Conservation (phyloP, 129 eudicot species). For the Escallonia herrerae region DNA sequence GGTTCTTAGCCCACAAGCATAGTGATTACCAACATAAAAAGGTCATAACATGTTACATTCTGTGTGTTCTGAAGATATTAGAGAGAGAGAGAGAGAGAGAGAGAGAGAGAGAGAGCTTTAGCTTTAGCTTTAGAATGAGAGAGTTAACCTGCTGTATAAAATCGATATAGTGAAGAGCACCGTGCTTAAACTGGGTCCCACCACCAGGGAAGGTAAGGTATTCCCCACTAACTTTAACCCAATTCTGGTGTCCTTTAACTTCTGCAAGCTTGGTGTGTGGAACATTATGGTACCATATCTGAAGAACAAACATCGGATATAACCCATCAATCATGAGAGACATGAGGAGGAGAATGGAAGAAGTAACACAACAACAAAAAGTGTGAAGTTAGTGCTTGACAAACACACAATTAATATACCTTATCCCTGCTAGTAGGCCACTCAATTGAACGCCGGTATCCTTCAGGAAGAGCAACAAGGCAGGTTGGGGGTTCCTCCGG, state of each 20-base stretch:
- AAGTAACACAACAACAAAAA: not conserved
- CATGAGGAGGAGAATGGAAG: not conserved
- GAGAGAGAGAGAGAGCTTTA: too few relatives aligned
- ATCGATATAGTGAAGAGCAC: constrained; percentile 56
- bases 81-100: too few relatives aligned
- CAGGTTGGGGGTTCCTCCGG: constrained; percentile 53
- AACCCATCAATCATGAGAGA: not conserved
- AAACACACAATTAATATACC: constrained; percentile 18
- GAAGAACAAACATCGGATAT: constrained; percentile 7
- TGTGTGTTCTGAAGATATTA: not conserved
- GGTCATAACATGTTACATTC: too few relatives aligned
- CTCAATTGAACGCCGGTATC: constrained; percentile 36
- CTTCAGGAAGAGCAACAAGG: constrained; percentile 38
- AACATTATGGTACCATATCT: constrained; percentile 57
- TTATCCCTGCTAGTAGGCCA: constrained; percentile 58
- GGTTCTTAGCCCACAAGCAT: too few relatives aligned
- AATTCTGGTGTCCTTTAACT: constrained; percentile 54
- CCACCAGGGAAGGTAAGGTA: constrained; percentile 57
- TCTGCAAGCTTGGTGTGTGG: constrained; percentile 44
- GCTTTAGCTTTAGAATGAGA: not conserved
- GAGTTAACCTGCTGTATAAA: constrained; percentile 31
- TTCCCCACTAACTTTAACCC: constrained; percentile 61
- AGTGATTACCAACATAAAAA: too few relatives aligned
- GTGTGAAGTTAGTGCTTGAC: not conserved
- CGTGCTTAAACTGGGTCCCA: constrained; percentile 53